A percentile compares a stretch with the other conserved stretches of the same genome.
phyloP scores from a whole-genome alignment of 78 protist species.

The Dictyostelium intermedium region DNA sequence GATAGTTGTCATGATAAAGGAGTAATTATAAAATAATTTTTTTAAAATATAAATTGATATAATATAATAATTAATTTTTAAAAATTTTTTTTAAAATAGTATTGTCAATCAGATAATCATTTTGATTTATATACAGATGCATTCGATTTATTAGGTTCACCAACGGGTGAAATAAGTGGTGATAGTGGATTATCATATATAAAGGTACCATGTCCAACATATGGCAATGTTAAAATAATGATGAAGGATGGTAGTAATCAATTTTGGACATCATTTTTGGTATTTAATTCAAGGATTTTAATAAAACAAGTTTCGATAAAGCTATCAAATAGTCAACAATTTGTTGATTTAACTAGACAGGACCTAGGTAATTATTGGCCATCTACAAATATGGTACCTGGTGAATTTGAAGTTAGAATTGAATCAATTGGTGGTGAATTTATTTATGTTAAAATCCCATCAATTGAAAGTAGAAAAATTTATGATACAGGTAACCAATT shows the following conservation, averaged over 20 bases:
- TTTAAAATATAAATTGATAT: neutral
- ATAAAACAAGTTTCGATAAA: neutral
- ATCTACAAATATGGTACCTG: neutral
- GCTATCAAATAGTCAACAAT: neutral
- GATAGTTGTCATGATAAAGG: slow-evolving; percentile 13
- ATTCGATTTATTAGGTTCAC: neutral
- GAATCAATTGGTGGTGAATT: slow-evolving; percentile 25
- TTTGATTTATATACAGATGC: slow-evolving; percentile 49
- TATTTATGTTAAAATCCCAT: neutral
- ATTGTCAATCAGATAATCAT: neutral
- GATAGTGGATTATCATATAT: neutral
- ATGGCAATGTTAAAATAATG: neutral
- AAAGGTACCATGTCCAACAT: slow-evolving; percentile 18
- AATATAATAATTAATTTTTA: neutral
- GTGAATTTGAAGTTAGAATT: neutral
- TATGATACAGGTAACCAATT: neutral
- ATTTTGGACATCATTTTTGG: slow-evolving; percentile 18
- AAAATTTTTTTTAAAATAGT: neutral
- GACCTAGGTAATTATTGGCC: slow-evolving; percentile 20
- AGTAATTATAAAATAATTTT: neutral
- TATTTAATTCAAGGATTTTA: neutral
- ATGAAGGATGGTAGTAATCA: slow-evolving; percentile 31
- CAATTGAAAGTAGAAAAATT: neutral
- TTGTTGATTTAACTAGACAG: neutral
- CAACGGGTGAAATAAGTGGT: neutral